Evolutionary conservation across 345 rosid species (phyloP).

Genomic region (Euphorbia pulcherrima): DNA sequence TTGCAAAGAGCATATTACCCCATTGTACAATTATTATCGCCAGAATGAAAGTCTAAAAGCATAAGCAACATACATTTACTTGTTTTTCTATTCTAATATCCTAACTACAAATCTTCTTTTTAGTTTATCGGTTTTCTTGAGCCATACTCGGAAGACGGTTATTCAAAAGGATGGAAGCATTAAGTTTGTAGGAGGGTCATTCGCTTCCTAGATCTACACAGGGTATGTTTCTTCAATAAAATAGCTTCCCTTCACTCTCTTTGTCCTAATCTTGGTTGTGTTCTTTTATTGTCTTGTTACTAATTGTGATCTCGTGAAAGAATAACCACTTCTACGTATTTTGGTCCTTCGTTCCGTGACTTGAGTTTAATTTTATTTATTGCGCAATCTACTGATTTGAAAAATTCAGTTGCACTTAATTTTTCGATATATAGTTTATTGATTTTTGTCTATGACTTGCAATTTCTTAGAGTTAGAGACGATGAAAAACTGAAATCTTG

Average conservation of each 20-base stretch:
- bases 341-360: not conserved
- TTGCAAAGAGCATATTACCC: not conserved
- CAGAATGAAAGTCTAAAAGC: not conserved
- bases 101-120: conserved; percentile 9
- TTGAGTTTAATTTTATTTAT: not conserved
- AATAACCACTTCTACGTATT: not conserved
- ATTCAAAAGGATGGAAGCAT: conserved; percentile 66
- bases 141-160: conserved; percentile 71
- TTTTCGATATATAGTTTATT: not conserved
- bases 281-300: not conserved
- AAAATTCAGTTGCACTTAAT: not conserved
- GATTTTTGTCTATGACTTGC: not conserved
- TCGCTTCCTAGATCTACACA: not conserved
- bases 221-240: not conserved
- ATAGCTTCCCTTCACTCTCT: not conserved
- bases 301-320: not conserved
- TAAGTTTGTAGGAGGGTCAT: conserved; percentile 4
- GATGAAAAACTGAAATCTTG: not conserved
- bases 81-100: not conserved
- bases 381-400: not conserved
- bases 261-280: not conserved
- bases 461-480: not conserved
- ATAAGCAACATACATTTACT: not conserved
- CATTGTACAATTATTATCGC: not conserved
- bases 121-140: conserved; percentile 89